Evolutionary conservation across 495 filamentous ascomycete genomes (phyloP), one percentile per base, ranked within the genome.

Genomic region (Talaromyces ruber): DNA sequence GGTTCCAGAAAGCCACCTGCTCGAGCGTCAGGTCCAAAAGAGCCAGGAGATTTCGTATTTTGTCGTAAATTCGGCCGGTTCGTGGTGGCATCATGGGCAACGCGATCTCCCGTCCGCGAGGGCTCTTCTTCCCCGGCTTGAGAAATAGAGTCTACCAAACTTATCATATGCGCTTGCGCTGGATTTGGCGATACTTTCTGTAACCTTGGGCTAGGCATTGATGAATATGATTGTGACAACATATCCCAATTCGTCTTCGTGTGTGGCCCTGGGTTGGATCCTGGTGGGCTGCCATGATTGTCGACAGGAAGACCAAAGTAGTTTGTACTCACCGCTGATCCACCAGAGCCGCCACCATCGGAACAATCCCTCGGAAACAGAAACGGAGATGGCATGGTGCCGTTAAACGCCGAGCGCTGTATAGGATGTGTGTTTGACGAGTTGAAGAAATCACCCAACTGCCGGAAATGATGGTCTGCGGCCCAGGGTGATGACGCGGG

Each of bases 301-400:
- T 93, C 88, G 58, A 89, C 74, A 29, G 79, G 75, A 54, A 94
- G 79, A 52, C 87, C 88, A 65, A 97, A 97, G 72, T 97, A 96
- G 69, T 88, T 91, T 21, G 90, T 88, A 68, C 88, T 91, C 21
- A 87, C 70, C 6, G 80, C 72, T 21, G 54, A 57, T 30, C 29
- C n/a, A 30, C 76, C 73, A 51, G 68, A 72, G 45, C 79, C 77
- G 6, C 65, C 62, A 59, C 65, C 62, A 59, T 65, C 8, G 65
- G 71, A 55, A 65, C 34, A 29, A 11, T 56, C 55, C 29, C 34
- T 53, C 7, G 53, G 53, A 54, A 16, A 63, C 4, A 59, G 37
- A 26, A 63, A 63, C 24, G 61, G 61, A 14, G 55, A 63, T 18
- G 61, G 75, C 65, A 62, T 74, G 69, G 62, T 68, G 65, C 71